Evolutionary conservation across 148 eudicot genomes (phyloP).

Genomic region (Rhododendron kiyosumense): DNA sequence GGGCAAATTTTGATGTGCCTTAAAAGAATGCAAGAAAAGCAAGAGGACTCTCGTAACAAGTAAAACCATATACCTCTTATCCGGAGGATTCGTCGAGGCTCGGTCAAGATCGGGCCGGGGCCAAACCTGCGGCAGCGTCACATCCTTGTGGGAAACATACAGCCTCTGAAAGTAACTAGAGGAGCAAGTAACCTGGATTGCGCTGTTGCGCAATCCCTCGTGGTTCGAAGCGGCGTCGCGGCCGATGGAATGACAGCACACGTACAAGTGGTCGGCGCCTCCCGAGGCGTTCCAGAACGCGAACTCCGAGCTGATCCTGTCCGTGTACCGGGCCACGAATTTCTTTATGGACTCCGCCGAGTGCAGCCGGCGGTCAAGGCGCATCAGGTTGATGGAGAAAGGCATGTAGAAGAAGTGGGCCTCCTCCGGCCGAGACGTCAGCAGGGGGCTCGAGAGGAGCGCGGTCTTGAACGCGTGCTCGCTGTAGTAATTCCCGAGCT

Average conservation of each 20-base stretch:
- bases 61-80: constrained; percentile 15
- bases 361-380: constrained; percentile 25
- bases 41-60: not conserved
- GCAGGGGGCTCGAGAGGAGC: constrained; percentile 24
- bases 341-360: constrained; percentile 24
- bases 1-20: too few relatives aligned
- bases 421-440: constrained; percentile 24
- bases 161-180: constrained; percentile 46
- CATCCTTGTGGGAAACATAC: constrained; percentile 34
- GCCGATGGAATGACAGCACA: constrained; percentile 39
- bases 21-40: not conserved
- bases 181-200: constrained; percentile 36
- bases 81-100: constrained; percentile 22
- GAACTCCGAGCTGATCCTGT: constrained; percentile 19
- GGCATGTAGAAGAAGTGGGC: constrained; percentile 44
- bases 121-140: constrained; percentile 39
- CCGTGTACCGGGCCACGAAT: constrained; percentile 25
- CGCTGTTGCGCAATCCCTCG: constrained; percentile 19
- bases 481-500: constrained; percentile 36
- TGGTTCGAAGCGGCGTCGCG: constrained; percentile 32
- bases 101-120: constrained; percentile 17
- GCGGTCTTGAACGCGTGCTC: constrained; percentile 38
- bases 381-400: constrained; percentile 38
- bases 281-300: constrained; percentile 35
- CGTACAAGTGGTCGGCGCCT: constrained; percentile 38